Base-by-base conservation (phyloP, 208 protist genomes). In the Angomonas ambiguus region DNA sequence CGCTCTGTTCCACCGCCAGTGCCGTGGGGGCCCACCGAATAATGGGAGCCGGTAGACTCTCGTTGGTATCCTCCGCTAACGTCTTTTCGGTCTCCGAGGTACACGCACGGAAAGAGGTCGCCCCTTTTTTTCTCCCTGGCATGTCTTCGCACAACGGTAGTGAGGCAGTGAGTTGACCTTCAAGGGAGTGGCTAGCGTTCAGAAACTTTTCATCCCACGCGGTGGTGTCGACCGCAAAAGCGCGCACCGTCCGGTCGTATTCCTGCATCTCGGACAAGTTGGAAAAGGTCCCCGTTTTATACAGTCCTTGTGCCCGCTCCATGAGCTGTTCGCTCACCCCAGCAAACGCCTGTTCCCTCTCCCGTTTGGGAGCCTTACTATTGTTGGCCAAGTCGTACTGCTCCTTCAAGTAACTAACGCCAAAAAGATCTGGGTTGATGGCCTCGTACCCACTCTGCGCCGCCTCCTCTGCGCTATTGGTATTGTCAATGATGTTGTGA, bases 161-260 rank as follows among this genome's bases (percentile, higher is more conserved):
- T 2, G 59, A 8, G 20, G 10, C 2, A 22, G n/a, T 8, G 10
- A 62, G 5, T 5, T 24, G 18, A 31, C 34, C 11, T 22, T 62
- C 57, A 11, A 42, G 28, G 20, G 27, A 41, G 11, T 34, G 22
- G 18, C 16, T 24, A 5, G 6, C 18, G 10, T 28, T 16, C 27
- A 84, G 70, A 41, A 74, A 80, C 32, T 74, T 55, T 0, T 63
- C 67, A 61, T 94, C 88, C 85, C 85, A 94, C 4, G 70, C 72
- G 0, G 85, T 71, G 2, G 88, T 94, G 69, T 94, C 83, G 1
- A 94, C 61, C 2, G 74, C 65, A 58, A 92, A 89, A 20, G 77
- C 70, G 2, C 62, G 63, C 30, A 88, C 76, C n/a, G 77, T 84
- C 1, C 63, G 31, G 51, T 83, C 69, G 77, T 90, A 94, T 65